Percentiles rank a stretch among this genome's conserved stretches.
phyloP scores from a whole-genome alignment of 495 filamentous ascomycete species.

The Neurospora discreta region DNA sequence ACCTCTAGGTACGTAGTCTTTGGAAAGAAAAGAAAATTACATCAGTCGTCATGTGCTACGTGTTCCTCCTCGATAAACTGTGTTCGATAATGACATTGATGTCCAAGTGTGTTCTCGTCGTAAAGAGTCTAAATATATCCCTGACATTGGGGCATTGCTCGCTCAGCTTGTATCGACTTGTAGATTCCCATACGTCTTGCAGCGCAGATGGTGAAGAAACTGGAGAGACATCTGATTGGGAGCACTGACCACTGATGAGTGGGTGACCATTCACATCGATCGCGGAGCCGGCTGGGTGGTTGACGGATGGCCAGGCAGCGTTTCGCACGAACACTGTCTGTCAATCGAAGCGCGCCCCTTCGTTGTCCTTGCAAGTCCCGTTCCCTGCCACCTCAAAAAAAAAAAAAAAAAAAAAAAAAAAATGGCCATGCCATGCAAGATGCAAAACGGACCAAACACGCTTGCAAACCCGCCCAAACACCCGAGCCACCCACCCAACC shows the following conservation, averaged over 20 bases:
- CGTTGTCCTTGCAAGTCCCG: not conserved
- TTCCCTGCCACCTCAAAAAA: not conserved
- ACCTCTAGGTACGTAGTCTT: too few species aligned
- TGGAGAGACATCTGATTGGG: too few species aligned
- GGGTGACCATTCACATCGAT: not conserved
- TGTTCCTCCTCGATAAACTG: not conserved
- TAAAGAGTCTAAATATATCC: not conserved
- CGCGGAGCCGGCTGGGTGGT: not conserved
- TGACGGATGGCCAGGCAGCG: not conserved
- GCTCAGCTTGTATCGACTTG: not conserved
- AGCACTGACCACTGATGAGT: not conserved
- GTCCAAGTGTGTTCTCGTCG: not conserved
- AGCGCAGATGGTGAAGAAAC: not conserved
- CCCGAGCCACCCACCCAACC: not conserved
- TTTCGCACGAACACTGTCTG: not conserved
- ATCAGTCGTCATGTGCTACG: not conserved
- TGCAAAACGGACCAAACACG: not conserved
- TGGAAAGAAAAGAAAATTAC: not conserved
- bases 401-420: not conserved
- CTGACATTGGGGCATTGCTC: not conserved
- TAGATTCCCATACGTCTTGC: not conserved
- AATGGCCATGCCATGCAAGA: not conserved
- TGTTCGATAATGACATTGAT: not conserved
- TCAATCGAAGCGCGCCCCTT: not conserved
- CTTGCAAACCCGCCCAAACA: not conserved